phyloP scores from a whole-genome alignment of 2,329 filamentous ascomycete genomes.

The Ophiocordyceps sinensis region DNA sequence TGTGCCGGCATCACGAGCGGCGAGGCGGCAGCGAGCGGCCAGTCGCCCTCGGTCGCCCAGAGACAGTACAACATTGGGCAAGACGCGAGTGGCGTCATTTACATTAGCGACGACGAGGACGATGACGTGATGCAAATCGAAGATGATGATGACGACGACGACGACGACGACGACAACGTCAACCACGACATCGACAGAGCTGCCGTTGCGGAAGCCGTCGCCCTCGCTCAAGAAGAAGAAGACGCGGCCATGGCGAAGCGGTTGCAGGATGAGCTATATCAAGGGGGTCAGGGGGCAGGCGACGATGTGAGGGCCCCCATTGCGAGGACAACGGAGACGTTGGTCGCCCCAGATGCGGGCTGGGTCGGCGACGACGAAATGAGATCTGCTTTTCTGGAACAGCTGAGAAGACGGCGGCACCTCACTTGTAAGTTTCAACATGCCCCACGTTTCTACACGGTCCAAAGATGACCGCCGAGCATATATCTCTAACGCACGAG shows the following conservation, averaged over 20 bases:
- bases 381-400: constrained; percentile 48
- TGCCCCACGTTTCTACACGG: not conserved
- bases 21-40: constrained; percentile 3
- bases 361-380: constrained; percentile 35
- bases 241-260: constrained; percentile 87
- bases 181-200: constrained; percentile 23
- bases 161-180: too few species aligned
- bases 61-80: constrained; percentile 13
- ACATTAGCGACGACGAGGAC: constrained; percentile 66
- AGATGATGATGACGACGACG: not conserved
- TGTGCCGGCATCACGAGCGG: constrained; percentile 16
- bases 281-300: constrained; percentile 27
- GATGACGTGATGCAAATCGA: constrained; percentile 16
- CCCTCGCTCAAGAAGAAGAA: constrained; percentile 56
- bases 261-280: constrained; percentile 84
- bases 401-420: constrained; percentile 37
- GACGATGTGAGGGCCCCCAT: constrained; percentile 74
- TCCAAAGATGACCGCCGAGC: not conserved
- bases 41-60: constrained; percentile 16
- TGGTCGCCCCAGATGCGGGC: constrained; percentile 52
- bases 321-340: constrained; percentile 76
- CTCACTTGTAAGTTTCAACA: constrained; percentile 14
- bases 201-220: constrained; percentile 23
- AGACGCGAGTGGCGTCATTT: constrained; percentile 35
- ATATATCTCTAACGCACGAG: not conserved